Evolutionary conservation across 2,329 filamentous ascomycete species (phyloP).

Genomic region (Penicillium nordicum): DNA sequence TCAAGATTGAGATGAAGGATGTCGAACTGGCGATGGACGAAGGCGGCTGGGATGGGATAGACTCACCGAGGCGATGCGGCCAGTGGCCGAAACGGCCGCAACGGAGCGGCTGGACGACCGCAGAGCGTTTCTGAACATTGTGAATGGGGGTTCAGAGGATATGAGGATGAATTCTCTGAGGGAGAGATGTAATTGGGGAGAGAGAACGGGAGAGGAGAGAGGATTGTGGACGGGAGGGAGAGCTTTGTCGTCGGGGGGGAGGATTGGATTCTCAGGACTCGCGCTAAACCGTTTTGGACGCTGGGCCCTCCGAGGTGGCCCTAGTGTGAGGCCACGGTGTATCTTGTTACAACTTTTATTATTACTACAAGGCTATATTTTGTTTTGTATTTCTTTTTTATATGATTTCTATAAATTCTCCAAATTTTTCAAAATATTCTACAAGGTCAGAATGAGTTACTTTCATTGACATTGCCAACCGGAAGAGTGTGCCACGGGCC

Average conservation of each 20-base stretch:
- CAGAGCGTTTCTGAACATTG: constrained; percentile 98
- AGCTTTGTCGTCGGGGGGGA: constrained; percentile 42
- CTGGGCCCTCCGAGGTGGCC: constrained; percentile 41
- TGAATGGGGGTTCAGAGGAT: constrained; percentile 46
- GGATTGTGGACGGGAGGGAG: constrained; percentile 44
- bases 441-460: neutral
- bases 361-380: neutral
- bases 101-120: constrained; percentile 94
- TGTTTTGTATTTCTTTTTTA: neutral
- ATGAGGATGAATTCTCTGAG: constrained; percentile 43
- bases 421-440: neutral
- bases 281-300: constrained; percentile 40
- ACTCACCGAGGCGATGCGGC: constrained; percentile 95
- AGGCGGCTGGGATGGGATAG: constrained; percentile 49
- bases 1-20: constrained; percentile 33
- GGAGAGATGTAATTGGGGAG: constrained; percentile 43
- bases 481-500: constrained; percentile 20
- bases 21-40: constrained; percentile 31
- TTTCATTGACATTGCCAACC: constrained; percentile 4
- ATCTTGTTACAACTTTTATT: constrained; percentile 1
- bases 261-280: constrained; percentile 40
- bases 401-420: neutral
- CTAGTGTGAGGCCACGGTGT: constrained; percentile 32
- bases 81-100: constrained; percentile 85
- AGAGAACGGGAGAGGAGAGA: constrained; percentile 38